Percentiles rank a stretch among this genome's conserved stretches.
Conservation (phyloP, 257 asterid species). For the Solanum medicagineum region DNA sequence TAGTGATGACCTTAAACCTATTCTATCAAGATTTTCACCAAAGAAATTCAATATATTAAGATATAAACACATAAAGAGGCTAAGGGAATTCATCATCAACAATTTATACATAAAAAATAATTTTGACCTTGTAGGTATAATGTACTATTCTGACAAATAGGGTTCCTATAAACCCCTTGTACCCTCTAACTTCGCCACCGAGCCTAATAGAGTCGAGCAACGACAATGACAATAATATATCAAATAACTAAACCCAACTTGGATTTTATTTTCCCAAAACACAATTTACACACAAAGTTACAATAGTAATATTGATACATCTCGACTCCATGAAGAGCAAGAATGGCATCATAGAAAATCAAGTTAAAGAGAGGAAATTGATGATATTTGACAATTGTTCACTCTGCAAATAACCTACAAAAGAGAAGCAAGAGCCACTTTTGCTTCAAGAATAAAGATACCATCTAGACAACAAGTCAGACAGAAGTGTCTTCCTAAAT, state of each 20-base stretch:
- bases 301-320: background rate
- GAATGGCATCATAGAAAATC: background rate
- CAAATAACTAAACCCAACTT: no score
- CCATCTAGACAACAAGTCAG: conserved; percentile 10
- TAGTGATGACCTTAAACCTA: background rate
- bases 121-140: background rate
- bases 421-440: background rate
- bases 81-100: no score
- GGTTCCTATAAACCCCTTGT: no score
- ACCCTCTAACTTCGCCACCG: no score
- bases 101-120: background rate
- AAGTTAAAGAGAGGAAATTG: background rate
- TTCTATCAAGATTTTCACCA: background rate
- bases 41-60: background rate
- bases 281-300: background rate
- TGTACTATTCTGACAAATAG: no score
- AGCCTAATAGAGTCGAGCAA: no score
- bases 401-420: background rate
- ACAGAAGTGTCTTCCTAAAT: conserved; percentile 25
- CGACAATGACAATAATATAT: no score
- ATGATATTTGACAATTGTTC: background rate
- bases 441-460: background rate
- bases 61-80: background rate
- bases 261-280: background rate
- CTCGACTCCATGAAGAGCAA: background rate